Base-by-base conservation (phyloP, 2,329 filamentous ascomycete genomes). In the Xylaria multiplex region DNA sequence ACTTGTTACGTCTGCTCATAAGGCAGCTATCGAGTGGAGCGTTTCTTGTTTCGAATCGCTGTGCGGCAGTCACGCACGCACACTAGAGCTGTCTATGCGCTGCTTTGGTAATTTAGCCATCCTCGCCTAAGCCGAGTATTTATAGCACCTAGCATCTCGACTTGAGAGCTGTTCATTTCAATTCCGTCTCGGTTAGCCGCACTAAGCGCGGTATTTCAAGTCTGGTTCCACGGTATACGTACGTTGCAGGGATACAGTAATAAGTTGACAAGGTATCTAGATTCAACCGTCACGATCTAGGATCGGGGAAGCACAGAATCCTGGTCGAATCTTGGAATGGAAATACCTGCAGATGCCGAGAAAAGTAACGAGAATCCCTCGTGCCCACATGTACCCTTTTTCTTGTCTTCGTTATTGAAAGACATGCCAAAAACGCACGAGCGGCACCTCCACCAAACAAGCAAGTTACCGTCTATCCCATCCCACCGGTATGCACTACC, bases 121-220 rank as follows among this genome's bases (percentile, higher is more conserved):
- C 35, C 60, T 64, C 60, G 60, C 64, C 64, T 66, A 57, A 52
- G 55, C 64, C 60, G 46, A 52, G 55, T 60, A 42, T 50, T 3
- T 45, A 52, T 45, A 55, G 50, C 16, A 57, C 30, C n/a, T 24
- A 27, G 22, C 40, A 58, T 35, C 22, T 53, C 57, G 14, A 49
- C 30, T 42, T 24, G 45, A 9, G 14, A 16, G 55, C 32, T 60
- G 50, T 52, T 65, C 40, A 52, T 32, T 52, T 35, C 46, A 9
- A 42, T 46, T 59, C 50, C 43, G 30, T 40, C 58, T 62, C 27
- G 54, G 53, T 35, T 46, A 62, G 30, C 65, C 65, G 65, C 62
- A 62, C 49, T 56, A 67, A 59, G 62, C 65, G 65, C 65, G 27
- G 13, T 53, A 22, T 56, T 37, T 35, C 43, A 30, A 54, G 40